Percentiles rank a stretch among this genome's conserved stretches.
Evolutionary conservation across 2,329 filamentous ascomycete species (phyloP).

Genomic region (Arthrinium puccinioides): DNA sequence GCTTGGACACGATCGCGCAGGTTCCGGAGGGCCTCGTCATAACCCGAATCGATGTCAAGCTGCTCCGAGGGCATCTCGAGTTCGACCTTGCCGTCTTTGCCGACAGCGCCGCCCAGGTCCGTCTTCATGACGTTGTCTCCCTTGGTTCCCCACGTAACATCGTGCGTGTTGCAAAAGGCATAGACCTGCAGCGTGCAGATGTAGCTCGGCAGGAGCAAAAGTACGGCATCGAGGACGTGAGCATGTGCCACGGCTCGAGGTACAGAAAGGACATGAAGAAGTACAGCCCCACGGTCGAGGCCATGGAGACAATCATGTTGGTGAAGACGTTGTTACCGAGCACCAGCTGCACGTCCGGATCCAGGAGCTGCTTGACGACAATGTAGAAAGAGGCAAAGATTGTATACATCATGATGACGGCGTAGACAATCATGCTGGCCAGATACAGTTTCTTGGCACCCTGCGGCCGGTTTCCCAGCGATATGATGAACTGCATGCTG

Average conservation of each 20-base stretch:
- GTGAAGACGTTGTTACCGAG: slow-evolving; percentile 89
- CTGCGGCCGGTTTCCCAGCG: slow-evolving; percentile 92
- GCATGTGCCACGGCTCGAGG: slow-evolving; percentile 98
- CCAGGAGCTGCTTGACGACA: slow-evolving; percentile 69
- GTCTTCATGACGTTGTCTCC: slow-evolving; percentile 93
- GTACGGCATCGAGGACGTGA: slow-evolving; percentile 86
- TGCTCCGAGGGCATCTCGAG: slow-evolving; percentile 97
- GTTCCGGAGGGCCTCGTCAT: slow-evolving; percentile 94
- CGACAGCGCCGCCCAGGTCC: slow-evolving; percentile 80
- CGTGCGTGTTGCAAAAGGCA: slow-evolving; percentile 98
- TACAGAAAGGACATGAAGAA: slow-evolving; percentile 96
- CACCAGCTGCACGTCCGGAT: slow-evolving; percentile 34
- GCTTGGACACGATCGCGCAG: slow-evolving; percentile 90
- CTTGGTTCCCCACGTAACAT: slow-evolving; percentile 98
- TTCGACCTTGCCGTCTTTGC: slow-evolving; percentile 73
- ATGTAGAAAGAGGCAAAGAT: slow-evolving; percentile 86
- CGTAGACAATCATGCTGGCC: slow-evolving; percentile 81
- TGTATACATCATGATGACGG: slow-evolving; percentile 92
- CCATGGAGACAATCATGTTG: slow-evolving; percentile 85
- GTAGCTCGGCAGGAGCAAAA: slow-evolving; percentile 87
- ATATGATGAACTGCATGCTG: slow-evolving; percentile 90
- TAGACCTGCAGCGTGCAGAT: slow-evolving; percentile 98
- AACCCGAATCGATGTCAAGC: slow-evolving; percentile 94
- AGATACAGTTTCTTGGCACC: slow-evolving; percentile 89
- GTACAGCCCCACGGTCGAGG: slow-evolving; percentile 87